Evolutionary conservation across 108 stramenopile genomes (phyloP).

Genomic region (Seminavis robusta): DNA sequence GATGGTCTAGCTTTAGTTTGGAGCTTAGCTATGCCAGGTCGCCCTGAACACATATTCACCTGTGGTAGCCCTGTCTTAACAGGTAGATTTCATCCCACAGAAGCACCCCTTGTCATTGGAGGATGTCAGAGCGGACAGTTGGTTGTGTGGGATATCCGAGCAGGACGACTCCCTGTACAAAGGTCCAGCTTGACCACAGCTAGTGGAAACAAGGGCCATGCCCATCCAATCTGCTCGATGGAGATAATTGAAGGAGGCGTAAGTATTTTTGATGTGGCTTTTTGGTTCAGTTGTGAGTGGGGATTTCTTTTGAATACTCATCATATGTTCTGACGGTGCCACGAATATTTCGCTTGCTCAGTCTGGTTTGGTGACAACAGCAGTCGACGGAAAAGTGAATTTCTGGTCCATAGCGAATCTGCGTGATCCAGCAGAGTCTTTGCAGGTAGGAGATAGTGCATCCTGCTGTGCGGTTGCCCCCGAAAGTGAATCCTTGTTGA

Average conservation of each 20-base stretch:
- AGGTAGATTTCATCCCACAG: slow-evolving; percentile 76
- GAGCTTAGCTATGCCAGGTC: slow-evolving; percentile 77
- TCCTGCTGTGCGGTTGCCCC: slow-evolving; percentile 74
- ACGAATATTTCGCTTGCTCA: slow-evolving; percentile 11
- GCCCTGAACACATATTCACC: slow-evolving; percentile 86
- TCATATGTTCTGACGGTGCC: not conserved
- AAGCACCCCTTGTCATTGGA: slow-evolving; percentile 76
- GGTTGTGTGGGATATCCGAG: slow-evolving; percentile 84
- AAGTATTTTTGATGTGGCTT: slow-evolving; percentile 16
- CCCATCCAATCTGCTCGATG: slow-evolving; percentile 67
- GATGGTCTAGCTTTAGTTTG: slow-evolving; percentile 80
- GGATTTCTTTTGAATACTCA: not conserved
- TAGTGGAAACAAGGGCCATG: slow-evolving; percentile 53
- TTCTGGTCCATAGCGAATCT: slow-evolving; percentile 84
- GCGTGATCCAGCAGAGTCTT: slow-evolving; percentile 72
- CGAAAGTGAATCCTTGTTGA: slow-evolving; percentile 55
- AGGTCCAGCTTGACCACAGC: slow-evolving; percentile 36
- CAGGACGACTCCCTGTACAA: slow-evolving; percentile 82
- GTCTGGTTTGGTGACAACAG: slow-evolving; percentile 68
- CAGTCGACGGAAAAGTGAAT: slow-evolving; percentile 73
- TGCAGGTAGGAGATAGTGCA: slow-evolving; percentile 68
- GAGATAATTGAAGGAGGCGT: slow-evolving; percentile 64
- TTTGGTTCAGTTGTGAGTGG: not conserved
- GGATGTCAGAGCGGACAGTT: slow-evolving; percentile 80
- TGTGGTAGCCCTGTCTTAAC: slow-evolving; percentile 77